Percentiles rank a stretch among this genome's conserved stretches.
Evolutionary conservation across 2,329 filamentous ascomycete genomes (phyloP).

Genomic region (Talaromyces sp.): DNA sequence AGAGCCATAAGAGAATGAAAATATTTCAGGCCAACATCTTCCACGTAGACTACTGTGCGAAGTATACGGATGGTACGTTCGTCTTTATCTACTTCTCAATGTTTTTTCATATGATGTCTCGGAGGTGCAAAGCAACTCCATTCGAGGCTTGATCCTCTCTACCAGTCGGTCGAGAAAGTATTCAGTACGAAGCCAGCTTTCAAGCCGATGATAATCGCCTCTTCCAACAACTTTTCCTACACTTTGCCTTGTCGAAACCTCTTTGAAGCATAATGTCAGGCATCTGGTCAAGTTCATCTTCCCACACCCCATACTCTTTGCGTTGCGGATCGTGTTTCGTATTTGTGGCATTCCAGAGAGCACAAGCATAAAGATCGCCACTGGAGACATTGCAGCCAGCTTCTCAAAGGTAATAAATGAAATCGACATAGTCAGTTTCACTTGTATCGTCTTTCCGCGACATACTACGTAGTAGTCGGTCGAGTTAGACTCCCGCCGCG

Average conservation of each 20-base stretch:
- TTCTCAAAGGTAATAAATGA: no score
- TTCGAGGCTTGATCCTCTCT: background rate
- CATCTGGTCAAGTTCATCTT: background rate
- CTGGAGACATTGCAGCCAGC: no score
- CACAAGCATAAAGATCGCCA: no score
- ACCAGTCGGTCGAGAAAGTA: background rate
- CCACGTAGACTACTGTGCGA: background rate
- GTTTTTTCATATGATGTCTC: background rate
- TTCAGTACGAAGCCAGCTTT: background rate
- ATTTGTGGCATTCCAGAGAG: no score
- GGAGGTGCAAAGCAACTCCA: background rate
- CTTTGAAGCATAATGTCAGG: background rate
- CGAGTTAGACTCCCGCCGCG: background rate
- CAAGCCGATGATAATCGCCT: background rate
- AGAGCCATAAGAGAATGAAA: slow-evolving; percentile 5
- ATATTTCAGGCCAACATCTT: slow-evolving; percentile 3
- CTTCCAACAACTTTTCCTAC: background rate
- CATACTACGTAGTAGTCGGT: no score
- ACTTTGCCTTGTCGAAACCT: background rate
- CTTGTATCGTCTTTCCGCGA: no score
- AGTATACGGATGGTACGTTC: no score
- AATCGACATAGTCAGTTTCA: no score
- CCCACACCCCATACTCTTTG: background rate
- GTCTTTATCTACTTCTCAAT: background rate
- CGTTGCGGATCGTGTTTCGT: background rate